Conservation (phyloP, 2,329 filamentous ascomycete genomes). For the Colletotrichum euphorbiae region DNA sequence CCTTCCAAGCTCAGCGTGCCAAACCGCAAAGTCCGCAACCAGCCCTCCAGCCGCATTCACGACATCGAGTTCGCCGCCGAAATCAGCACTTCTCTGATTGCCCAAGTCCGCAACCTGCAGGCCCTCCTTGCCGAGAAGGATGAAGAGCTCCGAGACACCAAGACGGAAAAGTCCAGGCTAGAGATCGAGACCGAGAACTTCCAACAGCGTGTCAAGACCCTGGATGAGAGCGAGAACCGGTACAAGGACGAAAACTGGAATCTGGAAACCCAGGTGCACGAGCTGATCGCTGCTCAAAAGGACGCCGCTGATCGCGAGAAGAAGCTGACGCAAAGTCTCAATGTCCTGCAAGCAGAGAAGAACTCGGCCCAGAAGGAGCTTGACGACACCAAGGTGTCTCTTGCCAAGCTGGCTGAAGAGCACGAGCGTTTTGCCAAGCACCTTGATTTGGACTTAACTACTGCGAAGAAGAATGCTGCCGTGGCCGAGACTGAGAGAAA, state of each 20-base stretch:
- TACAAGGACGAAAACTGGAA: constrained; percentile 99
- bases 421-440: constrained; percentile 81
- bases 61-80: constrained; percentile 99
- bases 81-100: constrained; percentile 92
- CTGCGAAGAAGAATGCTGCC: constrained; percentile 82
- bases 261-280: constrained; percentile 91
- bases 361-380: constrained; percentile 83
- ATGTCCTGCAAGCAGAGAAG: constrained; percentile 79
- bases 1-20: constrained; percentile 91
- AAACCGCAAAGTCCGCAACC: constrained; percentile 89
- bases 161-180: constrained; percentile 80
- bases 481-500: constrained; percentile 82
- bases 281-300: constrained; percentile 78
- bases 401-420: constrained; percentile 85
- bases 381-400: constrained; percentile 85
- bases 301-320: constrained; percentile 86
- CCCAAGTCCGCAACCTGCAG: constrained; percentile 94
- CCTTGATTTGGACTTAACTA: constrained; percentile 89
- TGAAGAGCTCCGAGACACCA: constrained; percentile 81
- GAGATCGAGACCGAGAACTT: constrained; percentile 86
- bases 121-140: constrained; percentile 87
- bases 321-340: constrained; percentile 80
- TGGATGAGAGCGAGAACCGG: constrained; percentile 94
- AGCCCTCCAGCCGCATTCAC: constrained; percentile 87
- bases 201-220: constrained; percentile 80